These are phyloP conservation scores for Rachicladosporium sp. DNA, from an alignment of 2,329 filamentous ascomycete genomes.

Conservation along the genomic window DNA sequence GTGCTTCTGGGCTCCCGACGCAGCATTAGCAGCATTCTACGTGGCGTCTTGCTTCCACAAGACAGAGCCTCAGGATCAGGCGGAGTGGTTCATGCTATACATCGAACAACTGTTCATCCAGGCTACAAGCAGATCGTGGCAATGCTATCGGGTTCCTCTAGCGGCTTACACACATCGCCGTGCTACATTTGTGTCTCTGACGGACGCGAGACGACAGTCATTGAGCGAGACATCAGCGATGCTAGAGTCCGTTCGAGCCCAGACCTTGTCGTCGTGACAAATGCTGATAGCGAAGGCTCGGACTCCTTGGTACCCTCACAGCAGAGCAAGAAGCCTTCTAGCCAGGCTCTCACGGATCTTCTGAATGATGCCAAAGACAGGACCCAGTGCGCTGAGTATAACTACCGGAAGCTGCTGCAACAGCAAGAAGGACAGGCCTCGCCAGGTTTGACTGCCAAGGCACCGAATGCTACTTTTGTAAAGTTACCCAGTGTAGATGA, in stretches of 20 bases:
- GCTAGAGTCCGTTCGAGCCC: constrained; percentile 34
- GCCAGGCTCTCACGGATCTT: constrained; percentile 13
- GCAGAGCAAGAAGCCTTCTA: neutral
- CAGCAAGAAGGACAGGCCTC: neutral
- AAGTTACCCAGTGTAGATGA: constrained; percentile 19
- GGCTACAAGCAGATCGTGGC: constrained; percentile 19
- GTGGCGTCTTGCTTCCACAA: constrained; percentile 29
- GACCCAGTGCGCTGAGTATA: constrained; percentile 18
- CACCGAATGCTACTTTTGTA: neutral
- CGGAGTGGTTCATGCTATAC: neutral
- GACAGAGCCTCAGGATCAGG: constrained; percentile 1
- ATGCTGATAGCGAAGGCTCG: constrained; percentile 34
- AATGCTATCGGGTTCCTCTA: neutral
- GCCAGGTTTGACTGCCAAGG: too few relatives aligned
- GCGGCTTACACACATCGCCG: constrained; percentile 34
- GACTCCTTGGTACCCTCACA: constrained; percentile 12
- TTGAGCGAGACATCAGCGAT: constrained; percentile 44
- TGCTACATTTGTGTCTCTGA: constrained; percentile 47
- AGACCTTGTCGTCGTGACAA: constrained; percentile 45
- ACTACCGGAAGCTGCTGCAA: constrained; percentile 15
- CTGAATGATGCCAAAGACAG: constrained; percentile 25
- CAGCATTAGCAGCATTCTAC: constrained; percentile 41
- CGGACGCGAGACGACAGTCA: constrained; percentile 32
- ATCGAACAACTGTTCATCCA: neutral
- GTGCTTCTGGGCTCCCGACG: constrained; percentile 43